Evolutionary conservation across 2,329 filamentous ascomycete genomes (phyloP).

Genomic region (Albophoma yamanashiensis): DNA sequence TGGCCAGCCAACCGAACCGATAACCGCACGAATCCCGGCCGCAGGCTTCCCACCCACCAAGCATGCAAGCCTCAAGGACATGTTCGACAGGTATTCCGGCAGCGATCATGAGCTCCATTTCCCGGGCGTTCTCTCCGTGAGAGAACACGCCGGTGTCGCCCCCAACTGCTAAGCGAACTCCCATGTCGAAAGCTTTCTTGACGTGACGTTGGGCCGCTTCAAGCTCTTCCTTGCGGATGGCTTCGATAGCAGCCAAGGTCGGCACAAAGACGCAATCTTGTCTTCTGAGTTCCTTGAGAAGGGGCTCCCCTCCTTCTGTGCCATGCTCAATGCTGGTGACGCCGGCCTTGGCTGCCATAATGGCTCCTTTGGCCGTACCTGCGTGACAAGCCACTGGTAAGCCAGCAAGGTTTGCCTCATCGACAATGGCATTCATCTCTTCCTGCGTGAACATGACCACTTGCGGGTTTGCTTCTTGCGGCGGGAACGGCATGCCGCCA

Average conservation of each 20-base stretch:
- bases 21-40: constrained; percentile 39
- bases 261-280: neutral
- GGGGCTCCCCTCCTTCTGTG: neutral
- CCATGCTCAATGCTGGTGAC: neutral
- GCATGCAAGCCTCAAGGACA: constrained; percentile 39
- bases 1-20: constrained; percentile 39
- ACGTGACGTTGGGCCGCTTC: constrained; percentile 23
- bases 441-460: constrained; percentile 33
- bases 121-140: constrained; percentile 40
- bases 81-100: constrained; percentile 39
- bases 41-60: constrained; percentile 43
- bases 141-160: constrained; percentile 43
- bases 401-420: constrained; percentile 29
- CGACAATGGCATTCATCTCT: constrained; percentile 38
- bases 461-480: constrained; percentile 7
- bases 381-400: constrained; percentile 33
- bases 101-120: constrained; percentile 42
- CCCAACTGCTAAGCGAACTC: constrained; percentile 38
- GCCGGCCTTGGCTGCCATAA: constrained; percentile 22
- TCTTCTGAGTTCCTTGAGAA: neutral
- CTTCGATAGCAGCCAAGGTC: neutral
- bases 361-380: constrained; percentile 27
- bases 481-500: constrained; percentile 27
- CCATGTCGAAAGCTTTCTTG: constrained; percentile 32
- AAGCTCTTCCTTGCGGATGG: constrained; percentile 19